Evolutionary conservation across 768 basidiomycete species (phyloP), one percentile per base, ranked within the genome.

Genomic region (Leucocoprinus sp.): DNA sequence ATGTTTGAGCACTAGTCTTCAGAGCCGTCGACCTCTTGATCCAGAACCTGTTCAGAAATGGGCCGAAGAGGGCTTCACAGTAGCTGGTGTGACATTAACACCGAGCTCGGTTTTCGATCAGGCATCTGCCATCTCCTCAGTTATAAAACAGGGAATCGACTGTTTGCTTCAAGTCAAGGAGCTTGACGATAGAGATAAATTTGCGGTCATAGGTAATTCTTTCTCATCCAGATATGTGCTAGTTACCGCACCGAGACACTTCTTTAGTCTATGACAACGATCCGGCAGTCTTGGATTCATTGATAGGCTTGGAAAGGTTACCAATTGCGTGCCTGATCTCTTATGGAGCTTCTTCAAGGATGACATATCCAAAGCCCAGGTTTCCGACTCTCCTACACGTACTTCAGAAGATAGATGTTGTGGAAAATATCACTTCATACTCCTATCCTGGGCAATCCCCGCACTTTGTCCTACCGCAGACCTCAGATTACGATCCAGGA

Each of bases 61-160:
- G 72, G 72, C 74, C 22, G 72, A 75, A 53, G 74, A 76, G 54
- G 74, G 75, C 0, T 76, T 72, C 45, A 67, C 67, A 4, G 72
- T 75, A 2, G 63, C 66, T 11, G 70, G 63, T 12, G 54, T 70
- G 24, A 62, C 63, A 5, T 27, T 54, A 21, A 50, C 50, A 2
- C 4, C 39, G n/a, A 27, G 17, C 17, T n/a, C 14, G 14, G 53
- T 52, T 8, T 36, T 15, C 11, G 48, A 29, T n/a, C 17, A n/a
- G 5, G 53, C 19, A 51, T 58, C 44, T 50, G 55, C 34, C 52
- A 65, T 21, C 40, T n/a, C n/a, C n/a, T 57, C n/a, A 48, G 51
- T 55, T 40, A 50, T 75, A 34, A 57, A 58, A 31, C 57, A 54
- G 26, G 64, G 61, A 5, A 42, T 67, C n/a, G 58, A 67, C 33